Evolutionary conservation across 2,329 filamentous ascomycete genomes (phyloP).

Genomic region (Hypoxylon sp.): DNA sequence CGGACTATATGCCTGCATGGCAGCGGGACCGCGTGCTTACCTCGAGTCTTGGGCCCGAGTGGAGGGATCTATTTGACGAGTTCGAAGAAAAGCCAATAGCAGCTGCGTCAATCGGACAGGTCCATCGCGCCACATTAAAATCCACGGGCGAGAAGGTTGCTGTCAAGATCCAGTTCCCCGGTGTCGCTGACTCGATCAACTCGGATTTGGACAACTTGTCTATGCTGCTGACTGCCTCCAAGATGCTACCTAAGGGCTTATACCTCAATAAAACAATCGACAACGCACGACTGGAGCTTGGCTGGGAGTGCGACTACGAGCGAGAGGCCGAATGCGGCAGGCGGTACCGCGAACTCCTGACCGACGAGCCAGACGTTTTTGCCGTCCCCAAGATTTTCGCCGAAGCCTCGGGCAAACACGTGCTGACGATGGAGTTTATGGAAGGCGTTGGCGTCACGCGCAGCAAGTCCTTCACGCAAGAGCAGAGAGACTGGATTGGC

Average conservation of each 20-base stretch:
- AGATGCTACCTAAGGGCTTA: slow-evolving; percentile 89
- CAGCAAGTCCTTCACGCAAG: slow-evolving; percentile 76
- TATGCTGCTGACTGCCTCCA: slow-evolving; percentile 89
- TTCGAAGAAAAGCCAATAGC: slow-evolving; percentile 96
- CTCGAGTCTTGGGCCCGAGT: slow-evolving; percentile 83
- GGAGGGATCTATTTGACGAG: slow-evolving; percentile 84
- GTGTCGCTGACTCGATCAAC: slow-evolving; percentile 95
- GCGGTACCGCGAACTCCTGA: slow-evolving; percentile 83
- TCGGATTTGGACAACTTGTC: slow-evolving; percentile 95
- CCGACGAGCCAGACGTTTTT: slow-evolving; percentile 81
- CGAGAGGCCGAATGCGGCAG: slow-evolving; percentile 87
- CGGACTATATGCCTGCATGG: slow-evolving; percentile 97
- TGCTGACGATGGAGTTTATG: slow-evolving; percentile 95
- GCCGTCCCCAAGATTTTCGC: slow-evolving; percentile 82
- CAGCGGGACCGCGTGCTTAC: slow-evolving; percentile 89
- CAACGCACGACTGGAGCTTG: slow-evolving; percentile 91
- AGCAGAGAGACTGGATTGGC: slow-evolving; percentile 95
- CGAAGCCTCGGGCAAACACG: slow-evolving; percentile 86
- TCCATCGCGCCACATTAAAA: slow-evolving; percentile 86
- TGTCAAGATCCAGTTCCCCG: slow-evolving; percentile 97
- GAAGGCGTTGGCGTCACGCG: slow-evolving; percentile 88
- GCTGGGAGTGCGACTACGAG: slow-evolving; percentile 96
- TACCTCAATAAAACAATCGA: slow-evolving; percentile 98
- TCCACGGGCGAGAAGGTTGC: slow-evolving; percentile 83
- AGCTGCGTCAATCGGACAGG: slow-evolving; percentile 96